A percentile compares a stretch with the other conserved stretches of the same genome.
These are phyloP conservation scores for Myxozyma geophila DNA, from an alignment of 805 yeast species.

Conservation along the genomic window DNA sequence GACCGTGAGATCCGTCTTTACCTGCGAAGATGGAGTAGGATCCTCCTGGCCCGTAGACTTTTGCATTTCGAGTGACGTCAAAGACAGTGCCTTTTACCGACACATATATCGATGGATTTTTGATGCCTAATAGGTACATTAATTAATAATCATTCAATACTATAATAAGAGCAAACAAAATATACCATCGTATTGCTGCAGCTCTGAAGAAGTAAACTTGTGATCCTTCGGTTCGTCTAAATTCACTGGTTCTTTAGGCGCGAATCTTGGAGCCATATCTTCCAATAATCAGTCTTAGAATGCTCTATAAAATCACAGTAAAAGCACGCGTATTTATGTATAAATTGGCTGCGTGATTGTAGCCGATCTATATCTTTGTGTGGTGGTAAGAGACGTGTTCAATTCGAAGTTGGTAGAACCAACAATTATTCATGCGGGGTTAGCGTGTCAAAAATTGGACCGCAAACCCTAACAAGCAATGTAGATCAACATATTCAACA, in stretches of 20 bases:
- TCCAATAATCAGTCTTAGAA: background rate
- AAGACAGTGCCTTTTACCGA: slow-evolving; percentile 78
- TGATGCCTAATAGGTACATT: slow-evolving; percentile 44
- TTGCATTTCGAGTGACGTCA: slow-evolving; percentile 70
- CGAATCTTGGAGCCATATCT: slow-evolving; percentile 45
- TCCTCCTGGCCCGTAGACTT: slow-evolving; percentile 76
- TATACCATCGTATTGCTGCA: slow-evolving; percentile 55
- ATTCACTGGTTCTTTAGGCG: slow-evolving; percentile 59
- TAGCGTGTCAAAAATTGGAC: no score
- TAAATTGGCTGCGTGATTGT: no score
- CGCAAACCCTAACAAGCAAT: no score
- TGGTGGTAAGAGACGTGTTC: no score
- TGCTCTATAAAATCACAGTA: no score
- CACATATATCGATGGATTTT: slow-evolving; percentile 60
- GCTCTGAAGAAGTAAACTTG: slow-evolving; percentile 50
- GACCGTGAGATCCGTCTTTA: slow-evolving; percentile 74
- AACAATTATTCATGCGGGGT: no score
- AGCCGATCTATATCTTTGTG: no score
- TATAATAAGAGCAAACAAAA: background rate
- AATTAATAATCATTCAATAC: background rate
- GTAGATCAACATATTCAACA: no score
- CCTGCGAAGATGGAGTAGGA: slow-evolving; percentile 76
- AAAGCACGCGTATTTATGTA: no score
- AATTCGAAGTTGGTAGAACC: no score
- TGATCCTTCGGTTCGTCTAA: slow-evolving; percentile 58